Percentiles rank a stretch among this genome's conserved stretches.
These are phyloP conservation scores for Brettanomyces bruxellensis DNA, from an alignment of 805 yeast species.

Conservation along the genomic window DNA sequence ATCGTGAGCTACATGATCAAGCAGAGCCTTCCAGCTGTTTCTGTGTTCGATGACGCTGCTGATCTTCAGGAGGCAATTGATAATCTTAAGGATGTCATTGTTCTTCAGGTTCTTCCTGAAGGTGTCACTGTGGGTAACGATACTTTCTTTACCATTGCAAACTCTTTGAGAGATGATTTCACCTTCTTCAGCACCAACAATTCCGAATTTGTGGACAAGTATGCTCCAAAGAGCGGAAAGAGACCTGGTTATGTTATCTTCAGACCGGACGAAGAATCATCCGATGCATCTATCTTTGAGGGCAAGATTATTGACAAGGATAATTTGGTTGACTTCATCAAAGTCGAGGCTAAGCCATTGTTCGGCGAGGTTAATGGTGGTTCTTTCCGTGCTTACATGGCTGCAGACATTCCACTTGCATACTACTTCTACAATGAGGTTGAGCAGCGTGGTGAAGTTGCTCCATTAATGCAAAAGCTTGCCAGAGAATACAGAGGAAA, in stretches of 20 bases:
- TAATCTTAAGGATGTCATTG: constrained; percentile 38
- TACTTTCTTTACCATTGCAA: constrained; percentile 59
- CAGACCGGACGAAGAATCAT: constrained; percentile 37
- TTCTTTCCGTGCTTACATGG: constrained; percentile 68
- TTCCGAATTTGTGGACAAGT: constrained; percentile 26
- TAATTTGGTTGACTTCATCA: constrained; percentile 39
- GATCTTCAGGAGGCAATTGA: constrained; percentile 42
- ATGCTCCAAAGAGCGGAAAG: constrained; percentile 22
- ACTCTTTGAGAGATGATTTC: constrained; percentile 50
- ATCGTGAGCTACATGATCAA: constrained; percentile 74
- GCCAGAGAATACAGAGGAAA: constrained; percentile 74
- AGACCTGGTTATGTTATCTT: constrained; percentile 35
- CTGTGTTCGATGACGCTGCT: constrained; percentile 35
- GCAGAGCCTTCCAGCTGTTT: constrained; percentile 72
- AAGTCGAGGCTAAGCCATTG: constrained; percentile 63
- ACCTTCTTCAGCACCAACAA: constrained; percentile 45
- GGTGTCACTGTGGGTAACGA: constrained; percentile 34
- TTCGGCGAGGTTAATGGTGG: constrained; percentile 83
- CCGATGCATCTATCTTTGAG: constrained; percentile 39
- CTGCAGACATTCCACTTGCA: constrained; percentile 67
- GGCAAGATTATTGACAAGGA: constrained; percentile 26
- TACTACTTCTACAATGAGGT: constrained; percentile 74
- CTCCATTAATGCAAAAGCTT: constrained; percentile 43
- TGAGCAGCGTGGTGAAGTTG: constrained; percentile 54
- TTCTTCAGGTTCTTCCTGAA: constrained; percentile 41